A percentile compares a stretch with the other conserved stretches of the same genome.
Conservation (phyloP, 2,329 filamentous ascomycete species). For the Ascochyta lentis region DNA sequence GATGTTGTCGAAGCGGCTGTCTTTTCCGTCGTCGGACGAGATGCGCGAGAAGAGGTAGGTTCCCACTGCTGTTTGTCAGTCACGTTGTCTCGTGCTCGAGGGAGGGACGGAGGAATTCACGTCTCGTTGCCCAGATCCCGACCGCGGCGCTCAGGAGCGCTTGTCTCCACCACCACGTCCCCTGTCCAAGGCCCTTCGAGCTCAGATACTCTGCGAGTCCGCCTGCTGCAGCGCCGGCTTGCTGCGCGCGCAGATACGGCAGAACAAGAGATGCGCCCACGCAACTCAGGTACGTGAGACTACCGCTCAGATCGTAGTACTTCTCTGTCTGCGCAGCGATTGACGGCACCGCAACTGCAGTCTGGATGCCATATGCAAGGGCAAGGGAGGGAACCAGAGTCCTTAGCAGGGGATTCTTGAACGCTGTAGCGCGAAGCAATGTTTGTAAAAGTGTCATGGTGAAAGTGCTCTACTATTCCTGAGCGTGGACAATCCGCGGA, state of each 20-base stretch:
- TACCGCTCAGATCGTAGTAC: slow-evolving; percentile 73
- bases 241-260: slow-evolving; percentile 63
- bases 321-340: slow-evolving; percentile 66
- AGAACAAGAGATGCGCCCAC: slow-evolving; percentile 68
- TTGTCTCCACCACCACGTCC: slow-evolving; percentile 66
- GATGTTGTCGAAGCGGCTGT: slow-evolving; percentile 65
- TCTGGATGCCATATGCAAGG: slow-evolving; percentile 69
- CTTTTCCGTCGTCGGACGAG: slow-evolving; percentile 61
- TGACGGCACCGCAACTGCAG: slow-evolving; percentile 67
- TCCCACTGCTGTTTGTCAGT: slow-evolving; percentile 58
- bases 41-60: slow-evolving; percentile 69
- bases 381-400: slow-evolving; percentile 68
- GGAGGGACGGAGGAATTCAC: slow-evolving; percentile 48
- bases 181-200: slow-evolving; percentile 34
- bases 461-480: not conserved
- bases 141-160: slow-evolving; percentile 61
- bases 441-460: slow-evolving; percentile 50
- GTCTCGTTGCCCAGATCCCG: slow-evolving; percentile 67
- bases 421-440: slow-evolving; percentile 67
- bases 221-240: slow-evolving; percentile 54
- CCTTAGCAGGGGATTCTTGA: slow-evolving; percentile 66
- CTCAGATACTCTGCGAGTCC: slow-evolving; percentile 41
- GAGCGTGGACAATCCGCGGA: not conserved
- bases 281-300: slow-evolving; percentile 70
- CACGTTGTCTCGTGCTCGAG: no score